Percentiles rank a stretch among this genome's conserved stretches.
phyloP scores from a whole-genome alignment of 2,329 filamentous ascomycete genomes.

The Scleromitrula shiraiana region DNA sequence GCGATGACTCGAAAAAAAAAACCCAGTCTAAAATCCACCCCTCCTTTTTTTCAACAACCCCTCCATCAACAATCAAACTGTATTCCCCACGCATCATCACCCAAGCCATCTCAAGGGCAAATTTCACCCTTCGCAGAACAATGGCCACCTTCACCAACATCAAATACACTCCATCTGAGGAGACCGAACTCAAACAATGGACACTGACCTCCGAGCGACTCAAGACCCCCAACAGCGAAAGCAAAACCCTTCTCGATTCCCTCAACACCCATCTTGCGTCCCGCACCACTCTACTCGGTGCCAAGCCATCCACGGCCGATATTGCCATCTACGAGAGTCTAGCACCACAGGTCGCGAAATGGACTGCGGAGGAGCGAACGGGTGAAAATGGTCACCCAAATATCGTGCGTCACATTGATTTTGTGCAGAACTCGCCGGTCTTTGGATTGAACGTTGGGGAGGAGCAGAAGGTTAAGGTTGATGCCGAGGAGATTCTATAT shows the following conservation, averaged over 20 bases:
- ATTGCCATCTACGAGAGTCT: conserved; percentile 74
- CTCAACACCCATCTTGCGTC: conserved; percentile 83
- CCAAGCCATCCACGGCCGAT: conserved; percentile 83
- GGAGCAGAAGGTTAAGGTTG: conserved; percentile 68
- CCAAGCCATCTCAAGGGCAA: conserved; percentile 42
- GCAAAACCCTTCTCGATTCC: conserved; percentile 60
- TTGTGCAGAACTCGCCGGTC: conserved; percentile 83
- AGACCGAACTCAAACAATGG: conserved; percentile 86
- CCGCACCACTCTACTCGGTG: conserved; percentile 80
- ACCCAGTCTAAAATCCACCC: not conserved
- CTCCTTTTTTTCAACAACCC: not conserved
- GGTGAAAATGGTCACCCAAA: conserved; percentile 84
- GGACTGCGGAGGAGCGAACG: conserved; percentile 79
- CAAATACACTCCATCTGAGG: conserved; percentile 70
- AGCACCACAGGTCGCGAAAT: conserved; percentile 66
- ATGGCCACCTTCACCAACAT: conserved; percentile 60
- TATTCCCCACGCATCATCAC: conserved; percentile 22
- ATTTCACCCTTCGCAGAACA: conserved; percentile 48
- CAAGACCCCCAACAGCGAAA: conserved; percentile 45
- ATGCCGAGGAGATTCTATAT: conserved; percentile 73
- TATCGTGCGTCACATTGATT: conserved; percentile 86
- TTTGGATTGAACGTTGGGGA: conserved; percentile 62
- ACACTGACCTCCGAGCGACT: conserved; percentile 68
- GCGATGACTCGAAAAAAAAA: conserved; percentile 2
- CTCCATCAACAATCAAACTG: conserved; percentile 24